These are phyloP conservation scores for Aquanectria penicillioides DNA, from an alignment of 2,329 filamentous ascomycete species.

Conservation along the genomic window DNA sequence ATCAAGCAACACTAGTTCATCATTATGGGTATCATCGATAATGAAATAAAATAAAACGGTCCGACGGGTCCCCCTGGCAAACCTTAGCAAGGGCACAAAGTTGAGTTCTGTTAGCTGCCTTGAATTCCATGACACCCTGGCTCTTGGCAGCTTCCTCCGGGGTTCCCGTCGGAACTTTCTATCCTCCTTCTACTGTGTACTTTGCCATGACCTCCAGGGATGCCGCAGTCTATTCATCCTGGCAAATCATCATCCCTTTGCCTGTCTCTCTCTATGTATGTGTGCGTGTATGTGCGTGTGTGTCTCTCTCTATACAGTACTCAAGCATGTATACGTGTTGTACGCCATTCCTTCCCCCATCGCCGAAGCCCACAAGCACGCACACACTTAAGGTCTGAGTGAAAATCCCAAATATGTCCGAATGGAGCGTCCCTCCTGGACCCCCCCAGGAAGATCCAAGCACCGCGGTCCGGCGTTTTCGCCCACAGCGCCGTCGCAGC, in stretches of 20 bases:
- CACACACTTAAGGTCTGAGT: not conserved
- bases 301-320: too few relatives aligned
- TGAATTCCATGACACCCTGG: not conserved
- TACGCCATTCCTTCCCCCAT: not conserved
- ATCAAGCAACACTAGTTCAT: slow-evolving; percentile 12
- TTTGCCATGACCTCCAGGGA: not conserved
- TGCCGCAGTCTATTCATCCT: not conserved
- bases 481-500: too few relatives aligned
- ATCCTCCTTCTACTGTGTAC: not conserved
- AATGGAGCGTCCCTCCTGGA: too few relatives aligned
- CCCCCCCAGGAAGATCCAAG: not conserved
- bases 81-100: slow-evolving; percentile 6
- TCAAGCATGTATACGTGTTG: too few relatives aligned
- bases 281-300: too few relatives aligned
- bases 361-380: not conserved
- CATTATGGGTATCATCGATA: not conserved
- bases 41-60: not conserved
- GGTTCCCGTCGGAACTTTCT: not conserved
- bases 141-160: not conserved
- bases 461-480: not conserved
- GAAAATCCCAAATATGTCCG: slow-evolving; percentile 1
- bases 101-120: slow-evolving; percentile 12
- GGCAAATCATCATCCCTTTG: not conserved
- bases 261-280: too few relatives aligned
- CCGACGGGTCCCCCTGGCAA: not conserved